Percentiles rank a stretch among this genome's conserved stretches.
phyloP scores from a whole-genome alignment of 768 basidiomycete species.

The Amanita muscaria region DNA sequence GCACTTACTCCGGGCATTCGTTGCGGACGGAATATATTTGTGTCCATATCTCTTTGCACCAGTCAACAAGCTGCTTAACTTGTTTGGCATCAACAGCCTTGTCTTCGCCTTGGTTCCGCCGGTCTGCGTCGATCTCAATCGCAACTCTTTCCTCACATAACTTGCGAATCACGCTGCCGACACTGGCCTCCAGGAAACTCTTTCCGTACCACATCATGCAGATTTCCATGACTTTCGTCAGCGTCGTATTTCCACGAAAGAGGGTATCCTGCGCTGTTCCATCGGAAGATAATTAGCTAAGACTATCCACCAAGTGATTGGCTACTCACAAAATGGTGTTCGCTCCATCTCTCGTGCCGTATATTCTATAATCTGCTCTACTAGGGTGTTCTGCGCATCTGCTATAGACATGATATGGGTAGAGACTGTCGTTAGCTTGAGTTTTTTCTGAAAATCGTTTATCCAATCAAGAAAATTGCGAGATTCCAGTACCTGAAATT shows the following conservation, averaged over 20 bases:
- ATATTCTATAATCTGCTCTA: conserved; percentile 63
- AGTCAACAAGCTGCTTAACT: conserved; percentile 44
- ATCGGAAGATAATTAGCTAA: background rate
- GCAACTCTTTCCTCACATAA: conserved; percentile 65
- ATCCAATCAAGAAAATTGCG: conserved; percentile 73
- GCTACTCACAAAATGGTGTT: conserved; percentile 49
- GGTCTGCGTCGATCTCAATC: conserved; percentile 77
- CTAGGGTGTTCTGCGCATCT: conserved; percentile 52
- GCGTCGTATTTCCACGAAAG: conserved; percentile 58
- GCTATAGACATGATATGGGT: conserved; percentile 60
- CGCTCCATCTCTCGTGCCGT: conserved; percentile 65
- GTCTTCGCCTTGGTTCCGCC: conserved; percentile 50
- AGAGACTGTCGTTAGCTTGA: conserved; percentile 57
- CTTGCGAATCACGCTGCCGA: conserved; percentile 61
- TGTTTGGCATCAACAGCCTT: conserved; percentile 42
- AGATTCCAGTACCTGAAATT: conserved; percentile 39
- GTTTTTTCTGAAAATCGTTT: conserved; percentile 54
- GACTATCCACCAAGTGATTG: background rate
- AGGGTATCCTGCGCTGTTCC: conserved; percentile 64
- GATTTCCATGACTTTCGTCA: conserved; percentile 70
- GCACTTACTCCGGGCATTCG: conserved; percentile 67
- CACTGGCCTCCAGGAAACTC: conserved; percentile 69
- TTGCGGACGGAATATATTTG: conserved; percentile 66
- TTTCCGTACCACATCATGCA: conserved; percentile 80
- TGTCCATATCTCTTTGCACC: conserved; percentile 77